A percentile compares a stretch with the other conserved stretches of the same genome.
These are phyloP conservation scores for Entomortierella parvispora DNA, from an alignment of 192 early-diverging fungal species.

Conservation along the genomic window DNA sequence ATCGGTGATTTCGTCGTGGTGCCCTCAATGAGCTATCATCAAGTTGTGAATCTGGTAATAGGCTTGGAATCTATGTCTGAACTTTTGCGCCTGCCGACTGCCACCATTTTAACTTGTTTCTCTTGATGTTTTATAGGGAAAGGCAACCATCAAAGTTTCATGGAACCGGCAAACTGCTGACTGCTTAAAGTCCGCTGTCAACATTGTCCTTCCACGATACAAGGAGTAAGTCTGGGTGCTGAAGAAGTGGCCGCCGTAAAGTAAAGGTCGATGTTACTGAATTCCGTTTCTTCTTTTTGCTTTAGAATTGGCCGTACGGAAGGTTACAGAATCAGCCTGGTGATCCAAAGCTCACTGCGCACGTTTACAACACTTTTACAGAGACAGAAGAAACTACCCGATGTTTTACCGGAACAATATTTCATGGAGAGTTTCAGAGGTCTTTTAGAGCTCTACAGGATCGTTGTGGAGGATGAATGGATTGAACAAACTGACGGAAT, in stretches of 20 bases:
- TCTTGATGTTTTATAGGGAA: constrained; percentile 12
- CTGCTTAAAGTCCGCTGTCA: constrained; percentile 28
- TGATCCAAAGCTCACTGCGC: constrained; percentile 15
- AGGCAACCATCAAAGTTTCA: constrained; percentile 45
- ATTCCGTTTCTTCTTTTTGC: background rate
- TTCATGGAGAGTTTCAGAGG: constrained; percentile 33
- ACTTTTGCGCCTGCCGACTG: background rate
- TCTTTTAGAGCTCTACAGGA: constrained; percentile 12
- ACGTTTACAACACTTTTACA: constrained; percentile 12
- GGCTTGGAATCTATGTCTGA: background rate
- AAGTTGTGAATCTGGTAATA: constrained; percentile 42
- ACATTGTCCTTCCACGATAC: constrained; percentile 34
- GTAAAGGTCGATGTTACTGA: too few relatives aligned
- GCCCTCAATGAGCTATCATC: constrained; percentile 35
- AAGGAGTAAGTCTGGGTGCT: constrained; percentile 41
- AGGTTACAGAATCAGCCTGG: constrained; percentile 34
- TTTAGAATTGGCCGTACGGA: constrained; percentile 35
- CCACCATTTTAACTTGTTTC: background rate
- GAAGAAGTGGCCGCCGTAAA: too few relatives aligned
- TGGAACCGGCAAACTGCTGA: constrained; percentile 47
- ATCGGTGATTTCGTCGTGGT: constrained; percentile 48
- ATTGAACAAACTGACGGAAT: constrained; percentile 4
- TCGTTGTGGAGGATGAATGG: constrained; percentile 46
- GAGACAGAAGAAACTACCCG: constrained; percentile 4
- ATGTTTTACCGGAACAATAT: constrained; percentile 3